These are phyloP conservation scores for Pseudisothecium myosuroides DNA, from an alignment of 225 moss, liverwort and hornwort species.

Conservation along the genomic window DNA sequence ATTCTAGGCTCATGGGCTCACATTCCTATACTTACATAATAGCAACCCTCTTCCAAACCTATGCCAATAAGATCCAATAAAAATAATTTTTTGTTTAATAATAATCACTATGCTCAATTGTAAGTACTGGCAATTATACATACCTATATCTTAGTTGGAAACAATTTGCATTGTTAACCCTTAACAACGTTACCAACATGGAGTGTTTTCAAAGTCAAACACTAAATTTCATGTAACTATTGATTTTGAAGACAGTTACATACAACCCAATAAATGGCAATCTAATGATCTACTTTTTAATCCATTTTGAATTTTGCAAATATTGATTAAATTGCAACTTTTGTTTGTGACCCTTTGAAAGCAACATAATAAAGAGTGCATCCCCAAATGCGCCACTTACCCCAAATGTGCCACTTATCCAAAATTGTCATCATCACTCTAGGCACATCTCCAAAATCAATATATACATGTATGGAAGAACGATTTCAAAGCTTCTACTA, in stretches of 20 bases:
- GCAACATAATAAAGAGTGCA: background rate
- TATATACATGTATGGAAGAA: background rate
- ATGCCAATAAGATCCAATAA: background rate
- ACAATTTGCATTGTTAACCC: background rate
- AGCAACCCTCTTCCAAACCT: too few species aligned
- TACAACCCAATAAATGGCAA: rapidly evolving
- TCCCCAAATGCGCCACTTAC: rapidly evolving
- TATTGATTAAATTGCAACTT: background rate
- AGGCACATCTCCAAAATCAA: background rate
- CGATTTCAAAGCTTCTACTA: background rate
- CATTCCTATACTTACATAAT: too few species aligned
- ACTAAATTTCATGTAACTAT: background rate
- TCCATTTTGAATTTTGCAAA: background rate
- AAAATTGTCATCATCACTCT: background rate
- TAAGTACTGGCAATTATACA: too few species aligned
- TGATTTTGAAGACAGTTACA: background rate
- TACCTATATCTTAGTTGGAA: background rate
- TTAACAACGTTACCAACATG: background rate
- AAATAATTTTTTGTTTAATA: background rate
- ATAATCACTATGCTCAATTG: background rate
- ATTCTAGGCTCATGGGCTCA: too few species aligned
- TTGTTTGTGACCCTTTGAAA: background rate
- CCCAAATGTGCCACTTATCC: too few species aligned
- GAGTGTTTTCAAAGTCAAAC: rapidly evolving
- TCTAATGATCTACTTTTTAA: background rate